phyloP scores from a whole-genome alignment of 371 early-diverging fungal species.

The Mucor lusitanicus region DNA sequence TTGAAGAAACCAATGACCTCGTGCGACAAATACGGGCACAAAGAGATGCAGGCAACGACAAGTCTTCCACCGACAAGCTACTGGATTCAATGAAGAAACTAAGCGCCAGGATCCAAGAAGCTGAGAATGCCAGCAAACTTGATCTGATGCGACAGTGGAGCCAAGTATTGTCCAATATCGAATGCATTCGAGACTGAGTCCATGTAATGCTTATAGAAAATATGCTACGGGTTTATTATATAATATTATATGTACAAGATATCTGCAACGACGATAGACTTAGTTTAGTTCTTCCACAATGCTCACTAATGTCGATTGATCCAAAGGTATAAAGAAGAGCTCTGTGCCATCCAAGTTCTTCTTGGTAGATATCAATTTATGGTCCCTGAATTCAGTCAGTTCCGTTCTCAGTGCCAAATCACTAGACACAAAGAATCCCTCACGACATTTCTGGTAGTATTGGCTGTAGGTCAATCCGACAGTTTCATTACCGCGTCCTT shows the following conservation, averaged over 20 bases:
- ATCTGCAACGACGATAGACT: not conserved
- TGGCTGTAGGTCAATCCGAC: slow-evolving; percentile 64
- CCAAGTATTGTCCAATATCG: not conserved
- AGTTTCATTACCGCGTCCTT: slow-evolving; percentile 39
- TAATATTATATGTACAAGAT: not conserved
- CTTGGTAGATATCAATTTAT: slow-evolving; percentile 75
- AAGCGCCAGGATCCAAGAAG: not conserved
- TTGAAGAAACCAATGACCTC: not conserved
- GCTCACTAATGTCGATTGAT: slow-evolving; percentile 56
- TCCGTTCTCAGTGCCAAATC: slow-evolving; percentile 83
- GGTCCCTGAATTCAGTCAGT: slow-evolving; percentile 91
- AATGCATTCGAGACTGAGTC: not conserved
- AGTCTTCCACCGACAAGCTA: not conserved
- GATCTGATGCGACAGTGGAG: not conserved
- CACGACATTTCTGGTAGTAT: slow-evolving; percentile 74
- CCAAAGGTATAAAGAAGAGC: slow-evolving; percentile 80
- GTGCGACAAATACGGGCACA: not conserved
- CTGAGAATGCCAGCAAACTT: not conserved
- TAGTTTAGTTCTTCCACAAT: slow-evolving; percentile 62
- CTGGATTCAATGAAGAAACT: not conserved
- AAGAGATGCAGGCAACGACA: not conserved
- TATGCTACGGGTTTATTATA: not conserved
- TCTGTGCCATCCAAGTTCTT: slow-evolving; percentile 77
- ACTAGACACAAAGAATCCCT: slow-evolving; percentile 81
- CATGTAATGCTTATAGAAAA: too few relatives aligned